Conservation (phyloP, 2,329 filamentous ascomycete species). For the Ophiostoma angusticollis region DNA sequence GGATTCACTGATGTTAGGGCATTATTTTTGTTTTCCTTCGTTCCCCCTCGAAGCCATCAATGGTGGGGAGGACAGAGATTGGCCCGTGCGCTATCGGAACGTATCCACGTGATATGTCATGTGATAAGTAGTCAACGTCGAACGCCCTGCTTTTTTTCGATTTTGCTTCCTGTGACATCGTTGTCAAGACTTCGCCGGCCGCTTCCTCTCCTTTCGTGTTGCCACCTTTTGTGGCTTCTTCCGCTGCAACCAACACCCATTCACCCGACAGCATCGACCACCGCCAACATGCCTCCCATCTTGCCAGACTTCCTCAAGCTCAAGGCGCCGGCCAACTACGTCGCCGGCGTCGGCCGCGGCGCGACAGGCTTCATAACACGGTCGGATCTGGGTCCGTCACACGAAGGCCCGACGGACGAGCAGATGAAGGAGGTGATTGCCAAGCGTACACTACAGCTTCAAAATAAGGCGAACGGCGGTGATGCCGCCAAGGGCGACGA, state of each 20-base stretch:
- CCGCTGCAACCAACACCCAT: too few relatives aligned
- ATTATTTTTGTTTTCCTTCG: not conserved
- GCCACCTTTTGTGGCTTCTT: too few relatives aligned
- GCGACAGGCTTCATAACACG: slow-evolving; percentile 96
- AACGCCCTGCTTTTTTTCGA: too few relatives aligned
- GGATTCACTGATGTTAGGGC: not conserved
- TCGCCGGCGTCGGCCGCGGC: slow-evolving; percentile 92
- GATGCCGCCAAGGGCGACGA: slow-evolving; percentile 66
- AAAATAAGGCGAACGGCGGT: slow-evolving; percentile 31
- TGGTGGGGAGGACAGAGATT: not conserved
- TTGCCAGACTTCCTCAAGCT: slow-evolving; percentile 73
- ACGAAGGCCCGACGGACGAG: slow-evolving; percentile 90
- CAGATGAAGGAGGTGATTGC: slow-evolving; percentile 97
- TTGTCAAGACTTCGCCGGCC: too few relatives aligned
- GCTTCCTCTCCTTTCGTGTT: not conserved
- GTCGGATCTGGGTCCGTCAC: slow-evolving; percentile 87
- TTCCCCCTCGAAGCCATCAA: not conserved
- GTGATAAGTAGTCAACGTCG: too few relatives aligned
- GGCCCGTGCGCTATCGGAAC: slow-evolving; percentile 7
- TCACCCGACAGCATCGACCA: too few relatives aligned
- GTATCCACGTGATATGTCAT: slow-evolving; percentile 6
- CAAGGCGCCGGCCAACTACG: slow-evolving; percentile 74
- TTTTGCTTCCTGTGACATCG: not conserved
- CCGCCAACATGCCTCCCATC: slow-evolving; percentile 43
- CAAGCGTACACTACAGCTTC: slow-evolving; percentile 77